These are phyloP conservation scores for Apiospora phragmitis DNA, from an alignment of 2,329 filamentous ascomycete genomes.

Conservation along the genomic window DNA sequence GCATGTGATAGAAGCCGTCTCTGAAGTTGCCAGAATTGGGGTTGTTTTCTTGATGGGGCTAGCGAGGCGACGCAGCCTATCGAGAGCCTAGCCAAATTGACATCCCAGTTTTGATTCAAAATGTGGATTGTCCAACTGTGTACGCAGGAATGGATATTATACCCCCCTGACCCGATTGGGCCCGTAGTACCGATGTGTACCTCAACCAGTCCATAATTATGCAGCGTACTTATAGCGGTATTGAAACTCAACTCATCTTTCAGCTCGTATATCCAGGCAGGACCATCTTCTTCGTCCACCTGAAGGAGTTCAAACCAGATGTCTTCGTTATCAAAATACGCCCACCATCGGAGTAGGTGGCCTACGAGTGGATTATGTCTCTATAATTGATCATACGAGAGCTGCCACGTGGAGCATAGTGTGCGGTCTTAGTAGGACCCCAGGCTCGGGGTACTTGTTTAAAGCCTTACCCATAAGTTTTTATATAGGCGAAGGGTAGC, in stretches of 20 bases:
- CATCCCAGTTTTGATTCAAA: slow-evolving; percentile 18
- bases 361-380: slow-evolving; percentile 24
- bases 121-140: slow-evolving; percentile 22
- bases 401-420: slow-evolving; percentile 39
- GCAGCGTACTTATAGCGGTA: slow-evolving; percentile 13
- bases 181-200: neutral
- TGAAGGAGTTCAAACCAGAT: slow-evolving; percentile 19
- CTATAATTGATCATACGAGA: slow-evolving; percentile 39
- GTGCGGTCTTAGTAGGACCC: slow-evolving; percentile 33
- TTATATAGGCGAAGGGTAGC: slow-evolving; percentile 43
- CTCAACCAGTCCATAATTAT: slow-evolving; percentile 16
- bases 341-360: slow-evolving; percentile 17
- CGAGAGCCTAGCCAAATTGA: slow-evolving; percentile 13
- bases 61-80: slow-evolving; percentile 19
- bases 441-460: slow-evolving; percentile 26
- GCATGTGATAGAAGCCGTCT: slow-evolving; percentile 22
- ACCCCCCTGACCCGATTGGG: slow-evolving; percentile 6
- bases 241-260: slow-evolving; percentile 15
- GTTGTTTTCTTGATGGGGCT: slow-evolving; percentile 11
- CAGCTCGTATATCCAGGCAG: slow-evolving; percentile 12
- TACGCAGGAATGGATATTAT: slow-evolving; percentile 30
- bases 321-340: slow-evolving; percentile 20
- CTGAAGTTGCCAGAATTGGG: slow-evolving; percentile 20
- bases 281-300: neutral
- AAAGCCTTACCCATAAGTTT: slow-evolving; percentile 37